phyloP scores from a whole-genome alignment of 768 basidiomycete species.

The Agaricus subrufescens region DNA sequence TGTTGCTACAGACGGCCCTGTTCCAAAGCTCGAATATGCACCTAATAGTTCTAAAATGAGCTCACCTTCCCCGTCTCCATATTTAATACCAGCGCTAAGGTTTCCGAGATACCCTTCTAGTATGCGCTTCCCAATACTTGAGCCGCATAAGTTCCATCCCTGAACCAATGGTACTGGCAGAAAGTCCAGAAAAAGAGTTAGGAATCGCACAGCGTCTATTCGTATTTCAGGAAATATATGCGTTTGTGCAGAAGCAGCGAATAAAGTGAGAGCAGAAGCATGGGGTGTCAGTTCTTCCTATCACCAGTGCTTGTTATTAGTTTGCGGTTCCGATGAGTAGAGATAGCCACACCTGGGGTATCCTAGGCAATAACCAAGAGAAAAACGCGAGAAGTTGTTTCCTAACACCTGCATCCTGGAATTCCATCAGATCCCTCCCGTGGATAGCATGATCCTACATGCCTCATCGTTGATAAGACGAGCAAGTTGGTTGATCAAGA shows the following conservation, averaged over 20 bases:
- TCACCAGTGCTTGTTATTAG: not conserved
- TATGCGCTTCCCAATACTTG: slow-evolving; percentile 56
- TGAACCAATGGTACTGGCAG: slow-evolving; percentile 64
- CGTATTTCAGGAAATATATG: slow-evolving; percentile 95
- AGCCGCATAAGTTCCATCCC: slow-evolving; percentile 58
- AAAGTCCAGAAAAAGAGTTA: slow-evolving; percentile 68
- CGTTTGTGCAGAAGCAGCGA: slow-evolving; percentile 85
- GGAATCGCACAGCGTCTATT: slow-evolving; percentile 79
- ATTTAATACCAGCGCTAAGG: slow-evolving; percentile 62
- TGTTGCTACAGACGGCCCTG: slow-evolving; percentile 42
- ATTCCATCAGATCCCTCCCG: slow-evolving; percentile 10
- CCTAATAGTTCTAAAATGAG: not conserved
- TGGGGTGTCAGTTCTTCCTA: slow-evolving; percentile 76
- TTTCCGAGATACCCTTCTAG: slow-evolving; percentile 81
- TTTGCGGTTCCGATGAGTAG: not conserved
- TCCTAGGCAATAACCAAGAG: slow-evolving; percentile 63
- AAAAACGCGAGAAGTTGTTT: slow-evolving; percentile 67
- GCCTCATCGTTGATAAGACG: slow-evolving; percentile 84
- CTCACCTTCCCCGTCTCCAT: slow-evolving; percentile 52
- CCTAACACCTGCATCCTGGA: slow-evolving; percentile 75
- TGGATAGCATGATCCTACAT: slow-evolving; percentile 9
- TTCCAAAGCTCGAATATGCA: not conserved
- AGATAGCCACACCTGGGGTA: slow-evolving; percentile 43
- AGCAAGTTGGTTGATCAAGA: slow-evolving; percentile 55
- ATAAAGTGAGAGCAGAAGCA: slow-evolving; percentile 70